Conservation (phyloP, 345 rosid genomes). For the Arabidopsis thaliana region DNA sequence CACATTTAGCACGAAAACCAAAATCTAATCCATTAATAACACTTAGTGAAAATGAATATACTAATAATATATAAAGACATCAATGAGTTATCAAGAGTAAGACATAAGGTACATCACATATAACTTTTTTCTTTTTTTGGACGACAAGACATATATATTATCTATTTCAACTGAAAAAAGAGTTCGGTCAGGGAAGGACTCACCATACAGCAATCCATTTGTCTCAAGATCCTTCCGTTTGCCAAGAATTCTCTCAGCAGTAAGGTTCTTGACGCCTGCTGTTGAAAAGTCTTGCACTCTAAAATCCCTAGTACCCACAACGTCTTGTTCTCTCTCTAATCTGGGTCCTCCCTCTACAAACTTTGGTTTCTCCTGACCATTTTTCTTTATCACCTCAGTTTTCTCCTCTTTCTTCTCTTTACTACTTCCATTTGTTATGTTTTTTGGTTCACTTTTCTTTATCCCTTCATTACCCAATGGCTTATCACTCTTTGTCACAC, state of each 20-base stretch:
- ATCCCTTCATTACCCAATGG: slow-evolving; percentile 46
- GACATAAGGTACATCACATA: neutral
- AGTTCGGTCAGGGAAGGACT: slow-evolving; percentile 44
- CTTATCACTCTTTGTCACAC: slow-evolving; percentile 44
- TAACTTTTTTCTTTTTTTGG: too few relatives aligned
- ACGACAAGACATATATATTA: neutral
- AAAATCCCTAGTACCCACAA: slow-evolving; percentile 21
- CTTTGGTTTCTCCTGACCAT: slow-evolving; percentile 48
- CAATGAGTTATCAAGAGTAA: slow-evolving; percentile 12
- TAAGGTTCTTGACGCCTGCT: slow-evolving; percentile 30
- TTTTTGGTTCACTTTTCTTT: slow-evolving; percentile 52
- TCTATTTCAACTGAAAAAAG: neutral
- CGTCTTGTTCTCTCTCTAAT: slow-evolving; percentile 28
- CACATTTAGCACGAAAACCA: slow-evolving; percentile 4
- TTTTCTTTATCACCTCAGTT: slow-evolving; percentile 43
- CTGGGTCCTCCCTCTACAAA: slow-evolving; percentile 41
- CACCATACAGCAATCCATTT: slow-evolving; percentile 73
- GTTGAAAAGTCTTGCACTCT: slow-evolving; percentile 21
- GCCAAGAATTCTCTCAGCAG: slow-evolving; percentile 48
- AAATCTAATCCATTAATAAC: neutral
- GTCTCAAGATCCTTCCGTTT: slow-evolving; percentile 65
- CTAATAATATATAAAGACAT: neutral
- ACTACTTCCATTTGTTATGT: slow-evolving; percentile 44
- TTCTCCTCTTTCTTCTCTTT: slow-evolving; percentile 53
- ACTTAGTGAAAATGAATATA: neutral